Conservation (phyloP, 805 yeast genomes). For the Schwanniomyces polymorphus region DNA sequence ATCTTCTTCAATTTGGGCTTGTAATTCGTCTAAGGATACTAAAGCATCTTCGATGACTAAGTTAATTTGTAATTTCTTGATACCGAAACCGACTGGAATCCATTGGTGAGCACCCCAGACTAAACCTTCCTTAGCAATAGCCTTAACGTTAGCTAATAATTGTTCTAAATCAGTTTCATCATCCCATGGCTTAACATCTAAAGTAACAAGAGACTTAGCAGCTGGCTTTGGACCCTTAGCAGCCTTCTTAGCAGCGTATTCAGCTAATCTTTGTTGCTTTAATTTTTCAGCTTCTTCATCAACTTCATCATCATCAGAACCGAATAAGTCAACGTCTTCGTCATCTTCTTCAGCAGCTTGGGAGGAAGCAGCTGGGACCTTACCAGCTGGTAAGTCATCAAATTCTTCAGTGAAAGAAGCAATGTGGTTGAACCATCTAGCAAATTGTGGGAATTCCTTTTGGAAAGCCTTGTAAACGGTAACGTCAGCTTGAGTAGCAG, state of each 20-base stretch:
- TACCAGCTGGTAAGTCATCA: slow-evolving; percentile 76
- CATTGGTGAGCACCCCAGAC: slow-evolving; percentile 97
- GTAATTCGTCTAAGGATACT: slow-evolving; percentile 91
- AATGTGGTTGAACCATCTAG: slow-evolving; percentile 99
- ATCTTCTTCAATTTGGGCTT: slow-evolving; percentile 75
- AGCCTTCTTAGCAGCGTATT: slow-evolving; percentile 96
- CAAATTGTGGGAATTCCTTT: slow-evolving; percentile 84
- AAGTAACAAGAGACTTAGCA: slow-evolving; percentile 95
- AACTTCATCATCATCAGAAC: slow-evolving; percentile 89
- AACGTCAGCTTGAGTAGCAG: slow-evolving; percentile 96
- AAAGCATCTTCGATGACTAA: slow-evolving; percentile 95
- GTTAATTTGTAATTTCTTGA: slow-evolving; percentile 98
- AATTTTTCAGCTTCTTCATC: slow-evolving; percentile 97
- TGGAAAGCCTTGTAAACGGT: slow-evolving; percentile 93
- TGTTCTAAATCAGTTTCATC: slow-evolving; percentile 96
- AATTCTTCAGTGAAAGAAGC: slow-evolving; percentile 90
- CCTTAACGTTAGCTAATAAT: slow-evolving; percentile 82
- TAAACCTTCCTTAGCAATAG: slow-evolving; percentile 88
- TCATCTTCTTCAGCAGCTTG: slow-evolving; percentile 77
- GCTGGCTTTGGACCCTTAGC: slow-evolving; percentile 97
- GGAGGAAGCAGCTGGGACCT: slow-evolving; percentile 61
- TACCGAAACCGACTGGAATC: slow-evolving; percentile 98
- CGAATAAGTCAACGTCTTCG: slow-evolving; percentile 90
- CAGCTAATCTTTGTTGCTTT: slow-evolving; percentile 97
- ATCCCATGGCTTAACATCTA: slow-evolving; percentile 99